Evolutionary conservation across 192 early-diverging fungal species (phyloP).

Genomic region (Linnemannia zychae): DNA sequence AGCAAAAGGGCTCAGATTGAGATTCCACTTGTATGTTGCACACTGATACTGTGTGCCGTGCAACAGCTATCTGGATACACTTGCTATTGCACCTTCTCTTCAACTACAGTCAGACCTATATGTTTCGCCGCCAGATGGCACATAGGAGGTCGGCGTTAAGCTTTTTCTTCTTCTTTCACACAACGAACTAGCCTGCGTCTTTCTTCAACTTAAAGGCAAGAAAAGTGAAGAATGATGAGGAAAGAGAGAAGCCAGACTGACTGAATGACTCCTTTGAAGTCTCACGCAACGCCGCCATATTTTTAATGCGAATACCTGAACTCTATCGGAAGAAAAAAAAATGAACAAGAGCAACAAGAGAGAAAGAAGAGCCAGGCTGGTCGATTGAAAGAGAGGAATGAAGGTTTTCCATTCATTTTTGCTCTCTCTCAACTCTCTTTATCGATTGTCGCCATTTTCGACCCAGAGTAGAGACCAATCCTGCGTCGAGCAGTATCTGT

Average conservation of each 20-base stretch:
- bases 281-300: background rate
- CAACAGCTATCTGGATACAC: too few species aligned
- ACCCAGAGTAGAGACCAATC: background rate
- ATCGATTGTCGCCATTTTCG: background rate
- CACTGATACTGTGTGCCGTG: too few species aligned
- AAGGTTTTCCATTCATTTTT: background rate
- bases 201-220: background rate
- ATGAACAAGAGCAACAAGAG: background rate
- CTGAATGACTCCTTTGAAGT: background rate
- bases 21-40: too few species aligned
- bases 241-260: background rate
- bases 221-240: background rate
- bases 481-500: background rate
- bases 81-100: too few species aligned
- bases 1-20: too few species aligned
- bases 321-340: constrained; percentile 5
- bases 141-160: background rate
- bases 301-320: background rate
- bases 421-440: constrained; percentile 2
- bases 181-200: background rate
- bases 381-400: background rate
- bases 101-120: too few species aligned
- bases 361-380: background rate
- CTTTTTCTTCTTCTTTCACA: background rate
- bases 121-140: too few species aligned